Evolutionary conservation across 768 basidiomycete genomes (phyloP).

Genomic region (Boletus subparvulus): DNA sequence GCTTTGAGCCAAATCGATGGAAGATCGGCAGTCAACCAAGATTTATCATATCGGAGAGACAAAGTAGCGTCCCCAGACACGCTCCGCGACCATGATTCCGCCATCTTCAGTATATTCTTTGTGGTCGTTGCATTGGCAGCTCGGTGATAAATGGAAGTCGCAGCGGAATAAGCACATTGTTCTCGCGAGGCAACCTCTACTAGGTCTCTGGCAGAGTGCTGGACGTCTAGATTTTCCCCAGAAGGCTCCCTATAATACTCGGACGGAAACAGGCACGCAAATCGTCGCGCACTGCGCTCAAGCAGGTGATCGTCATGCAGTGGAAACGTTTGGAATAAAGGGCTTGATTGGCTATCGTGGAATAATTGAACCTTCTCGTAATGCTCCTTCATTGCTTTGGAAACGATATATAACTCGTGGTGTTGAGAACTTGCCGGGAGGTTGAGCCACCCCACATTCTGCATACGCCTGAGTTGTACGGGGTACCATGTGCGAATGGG

Average conservation of each 20-base stretch:
- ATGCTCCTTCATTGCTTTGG: constrained; percentile 32
- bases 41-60: constrained; percentile 25
- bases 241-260: not conserved
- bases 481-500: constrained; percentile 42
- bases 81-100: constrained; percentile 5
- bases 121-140: not conserved
- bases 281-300: constrained; percentile 16
- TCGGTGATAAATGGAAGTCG: not conserved
- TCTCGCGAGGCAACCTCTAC: not conserved
- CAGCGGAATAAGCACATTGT: constrained; percentile 13
- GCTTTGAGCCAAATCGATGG: constrained; percentile 26
- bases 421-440: constrained; percentile 32
- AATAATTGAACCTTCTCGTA: constrained; percentile 16
- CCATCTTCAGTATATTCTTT: constrained; percentile 1
- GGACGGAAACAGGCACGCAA: constrained; percentile 6
- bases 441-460: constrained; percentile 35
- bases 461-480: constrained; percentile 37
- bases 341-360: not conserved
- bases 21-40: constrained; percentile 29
- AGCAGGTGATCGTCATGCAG: constrained; percentile 9
- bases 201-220: constrained; percentile 14
- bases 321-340: constrained; percentile 7
- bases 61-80: not conserved
- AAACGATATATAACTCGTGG: constrained; percentile 24
- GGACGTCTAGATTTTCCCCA: not conserved